Evolutionary conservation across 2,329 filamentous ascomycete genomes (phyloP), one percentile per base, ranked within the genome.

Genomic region (Daldinia sp.): DNA sequence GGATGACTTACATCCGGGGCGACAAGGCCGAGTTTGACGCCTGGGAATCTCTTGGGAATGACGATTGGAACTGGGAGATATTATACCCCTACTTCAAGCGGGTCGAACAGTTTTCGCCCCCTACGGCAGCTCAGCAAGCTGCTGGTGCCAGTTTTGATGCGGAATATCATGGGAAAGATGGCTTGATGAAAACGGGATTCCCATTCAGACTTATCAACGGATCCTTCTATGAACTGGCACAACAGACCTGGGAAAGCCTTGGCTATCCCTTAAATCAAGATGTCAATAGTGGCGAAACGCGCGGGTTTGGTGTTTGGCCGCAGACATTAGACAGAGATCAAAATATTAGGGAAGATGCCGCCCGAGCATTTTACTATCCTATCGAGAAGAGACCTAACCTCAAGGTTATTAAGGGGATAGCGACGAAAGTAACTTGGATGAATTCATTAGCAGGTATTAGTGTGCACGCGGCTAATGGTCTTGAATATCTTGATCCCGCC

Each of bases 51-150:
- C 71, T 82, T 1, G 80, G 80, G 1, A 82, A 81, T 55, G 53
- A 71, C 1, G 80, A 79, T 9, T 82, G 80, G 81, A 78, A 79
- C 41, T 83, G 80, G 77, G 70, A 80, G 0, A 68, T 73, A 3
- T 70, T 86, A 21, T 75, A 79, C 5, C 79, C 77, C 0, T 84
- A 85, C 63, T 80, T 81, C 67, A 80, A 78, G 29, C 79, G 79
- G 68, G 76, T 79, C 9, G 78, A 81, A 64, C 67, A 63, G 2
- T 77, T 79, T 35, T 72, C 73, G 0, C 43, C 68, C 0, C 80
- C 80, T 0, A 73, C 69, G 2, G 47, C 63, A 0, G 75, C 72
- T 30, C 79, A 82, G 63, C 58, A 63, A 0, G 70, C 67, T 0
- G 71, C 70, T 1, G 80, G 80, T 3, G 77, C 75, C 4, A 74